These are phyloP conservation scores for Farysia itapuensis DNA, from an alignment of 1,284 basidiomycete genomes.

Conservation along the genomic window DNA sequence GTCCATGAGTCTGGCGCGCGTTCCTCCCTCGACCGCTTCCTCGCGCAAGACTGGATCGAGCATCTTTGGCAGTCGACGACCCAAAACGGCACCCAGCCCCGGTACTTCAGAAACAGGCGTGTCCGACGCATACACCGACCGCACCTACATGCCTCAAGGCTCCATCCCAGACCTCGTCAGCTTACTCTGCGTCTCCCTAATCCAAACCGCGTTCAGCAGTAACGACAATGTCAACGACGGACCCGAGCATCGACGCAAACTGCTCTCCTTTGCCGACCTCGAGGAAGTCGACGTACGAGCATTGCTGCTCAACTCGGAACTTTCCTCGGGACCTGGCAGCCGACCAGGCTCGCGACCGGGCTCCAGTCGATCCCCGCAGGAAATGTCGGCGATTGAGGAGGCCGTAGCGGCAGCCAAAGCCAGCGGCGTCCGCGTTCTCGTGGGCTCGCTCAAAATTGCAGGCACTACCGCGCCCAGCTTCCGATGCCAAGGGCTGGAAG, in stretches of 20 bases:
- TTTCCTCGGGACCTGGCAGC: slow-evolving; percentile 8
- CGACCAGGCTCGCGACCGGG: slow-evolving; percentile 22
- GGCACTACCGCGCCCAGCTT: slow-evolving; percentile 43
- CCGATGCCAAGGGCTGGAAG: slow-evolving; percentile 50
- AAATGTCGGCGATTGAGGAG: slow-evolving; percentile 30
- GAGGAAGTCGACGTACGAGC: slow-evolving; percentile 48
- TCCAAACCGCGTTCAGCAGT: slow-evolving; percentile 51
- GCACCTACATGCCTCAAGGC: slow-evolving; percentile 18
- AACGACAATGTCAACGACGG: slow-evolving; percentile 43
- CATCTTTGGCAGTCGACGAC: slow-evolving; percentile 32
- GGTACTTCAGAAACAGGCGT: slow-evolving; percentile 31
- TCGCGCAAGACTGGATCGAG: slow-evolving; percentile 25
- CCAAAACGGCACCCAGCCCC: slow-evolving; percentile 42
- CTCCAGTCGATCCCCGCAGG: slow-evolving; percentile 21
- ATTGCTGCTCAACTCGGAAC: slow-evolving; percentile 30
- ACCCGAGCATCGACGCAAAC: slow-evolving; percentile 38
- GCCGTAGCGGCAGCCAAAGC: slow-evolving; percentile 21
- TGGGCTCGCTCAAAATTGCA: slow-evolving; percentile 40
- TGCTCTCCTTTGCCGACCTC: slow-evolving; percentile 48
- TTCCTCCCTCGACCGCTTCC: slow-evolving; percentile 3
- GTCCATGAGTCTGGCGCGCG: slow-evolving; percentile 17
- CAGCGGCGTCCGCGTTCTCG: slow-evolving; percentile 41
- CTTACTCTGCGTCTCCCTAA: slow-evolving; percentile 44
- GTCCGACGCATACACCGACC: slow-evolving; percentile 25
- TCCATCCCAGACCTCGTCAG: slow-evolving; percentile 34